phyloP scores from a whole-genome alignment of 1,284 basidiomycete species.

The Ceratobasidium theobromae region DNA sequence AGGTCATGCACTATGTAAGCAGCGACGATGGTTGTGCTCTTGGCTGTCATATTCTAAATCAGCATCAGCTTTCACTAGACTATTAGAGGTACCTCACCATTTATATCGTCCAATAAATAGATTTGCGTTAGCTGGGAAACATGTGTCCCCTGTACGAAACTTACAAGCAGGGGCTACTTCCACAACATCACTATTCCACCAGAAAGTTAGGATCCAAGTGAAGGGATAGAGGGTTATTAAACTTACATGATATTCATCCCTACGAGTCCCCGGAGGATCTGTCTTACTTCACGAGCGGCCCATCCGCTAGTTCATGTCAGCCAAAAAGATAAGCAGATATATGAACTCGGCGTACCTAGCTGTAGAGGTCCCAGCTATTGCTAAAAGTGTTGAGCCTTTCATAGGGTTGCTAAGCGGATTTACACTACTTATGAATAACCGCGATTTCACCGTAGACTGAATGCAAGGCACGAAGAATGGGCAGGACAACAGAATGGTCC shows the following conservation, averaged over 20 bases:
- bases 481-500: conserved; percentile 73
- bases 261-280: conserved; percentile 71
- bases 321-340: not conserved
- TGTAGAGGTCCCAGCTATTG: conserved; percentile 73
- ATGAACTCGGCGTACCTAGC: conserved; percentile 48
- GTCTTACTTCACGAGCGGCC: conserved; percentile 75
- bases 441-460: conserved; percentile 73
- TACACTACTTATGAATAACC: conserved; percentile 67
- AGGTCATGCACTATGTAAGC: conserved; percentile 73
- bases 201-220: not conserved
- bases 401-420: not conserved
- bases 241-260: conserved; percentile 76
- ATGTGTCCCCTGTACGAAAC: not conserved
- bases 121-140: not conserved
- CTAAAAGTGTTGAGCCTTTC: not conserved
- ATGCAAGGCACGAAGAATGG: conserved; percentile 70
- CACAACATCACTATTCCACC: conserved; percentile 59
- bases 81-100: conserved; percentile 29
- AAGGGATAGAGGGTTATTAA: not conserved
- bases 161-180: conserved; percentile 71
- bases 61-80: not conserved
- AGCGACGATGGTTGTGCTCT: conserved; percentile 70
- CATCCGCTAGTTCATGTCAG: conserved; percentile 49
- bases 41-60: conserved; percentile 48
- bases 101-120: conserved; percentile 53